Evolutionary conservation across 2,329 filamentous ascomycete genomes (phyloP).

Genomic region (Tolypocladium album): DNA sequence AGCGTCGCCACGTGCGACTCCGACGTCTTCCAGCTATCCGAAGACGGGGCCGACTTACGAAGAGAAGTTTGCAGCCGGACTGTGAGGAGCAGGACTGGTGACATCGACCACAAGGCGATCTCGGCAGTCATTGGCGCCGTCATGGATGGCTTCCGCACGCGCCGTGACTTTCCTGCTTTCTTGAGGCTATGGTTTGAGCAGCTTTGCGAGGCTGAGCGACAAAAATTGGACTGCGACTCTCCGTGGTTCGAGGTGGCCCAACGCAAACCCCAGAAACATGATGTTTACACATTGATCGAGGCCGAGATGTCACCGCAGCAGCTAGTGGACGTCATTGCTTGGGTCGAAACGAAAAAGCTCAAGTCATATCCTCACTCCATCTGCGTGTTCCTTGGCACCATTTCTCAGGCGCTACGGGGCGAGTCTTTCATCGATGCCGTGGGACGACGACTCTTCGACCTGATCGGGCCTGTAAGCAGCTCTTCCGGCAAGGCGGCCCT

Average conservation of each 20-base stretch:
- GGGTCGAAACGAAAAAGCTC: constrained; percentile 26
- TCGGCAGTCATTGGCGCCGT: constrained; percentile 29
- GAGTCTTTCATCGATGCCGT: constrained; percentile 32
- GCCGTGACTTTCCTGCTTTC: constrained; percentile 33
- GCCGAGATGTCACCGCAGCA: constrained; percentile 33
- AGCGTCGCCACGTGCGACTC: constrained; percentile 32
- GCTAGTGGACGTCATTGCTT: constrained; percentile 30
- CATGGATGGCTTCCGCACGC: constrained; percentile 31
- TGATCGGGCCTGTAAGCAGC: constrained; percentile 18
- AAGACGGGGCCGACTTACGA: constrained; percentile 28
- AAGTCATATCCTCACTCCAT: constrained; percentile 18
- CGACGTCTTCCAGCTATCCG: constrained; percentile 32
- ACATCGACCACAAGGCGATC: constrained; percentile 11
- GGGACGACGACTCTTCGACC: constrained; percentile 25
- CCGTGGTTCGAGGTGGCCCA: constrained; percentile 21
- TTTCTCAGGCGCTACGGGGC: constrained; percentile 29
- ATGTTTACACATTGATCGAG: constrained; percentile 22
- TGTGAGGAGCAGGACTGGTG: constrained; percentile 7
- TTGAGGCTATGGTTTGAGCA: constrained; percentile 35
- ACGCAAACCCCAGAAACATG: constrained; percentile 7
- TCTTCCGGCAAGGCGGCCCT: constrained; percentile 20
- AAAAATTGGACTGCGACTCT: constrained; percentile 13
- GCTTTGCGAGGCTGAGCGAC: constrained; percentile 23
- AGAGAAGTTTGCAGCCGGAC: constrained; percentile 27
- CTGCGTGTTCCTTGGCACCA: constrained; percentile 30